These are phyloP conservation scores for Monosporascus sp. DNA, from an alignment of 2,329 filamentous ascomycete species.

Conservation along the genomic window DNA sequence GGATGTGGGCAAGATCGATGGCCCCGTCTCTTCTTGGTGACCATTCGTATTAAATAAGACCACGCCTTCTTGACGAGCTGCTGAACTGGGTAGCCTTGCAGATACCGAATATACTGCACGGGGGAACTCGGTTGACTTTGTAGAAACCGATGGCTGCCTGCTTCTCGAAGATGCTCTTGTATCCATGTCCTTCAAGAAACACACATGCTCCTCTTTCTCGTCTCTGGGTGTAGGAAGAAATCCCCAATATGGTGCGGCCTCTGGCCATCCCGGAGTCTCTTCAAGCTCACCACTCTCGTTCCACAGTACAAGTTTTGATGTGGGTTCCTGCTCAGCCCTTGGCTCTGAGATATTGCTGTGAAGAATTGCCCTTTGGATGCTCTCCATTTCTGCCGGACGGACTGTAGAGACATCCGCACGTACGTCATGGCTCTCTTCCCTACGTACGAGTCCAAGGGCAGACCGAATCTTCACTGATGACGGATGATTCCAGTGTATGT, in stretches of 20 bases:
- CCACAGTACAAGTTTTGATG: slow-evolving; percentile 1
- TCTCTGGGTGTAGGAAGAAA: slow-evolving; percentile 15
- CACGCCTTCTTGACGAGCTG: slow-evolving; percentile 8
- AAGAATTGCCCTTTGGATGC: not conserved
- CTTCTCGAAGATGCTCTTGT: not conserved
- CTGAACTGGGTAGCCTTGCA: too few relatives aligned
- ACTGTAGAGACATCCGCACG: slow-evolving; percentile 16
- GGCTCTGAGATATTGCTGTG: not conserved
- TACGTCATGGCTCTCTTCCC: slow-evolving; percentile 6
- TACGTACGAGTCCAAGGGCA: slow-evolving; percentile 3
- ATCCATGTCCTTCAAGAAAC: not conserved
- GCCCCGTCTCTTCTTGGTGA: slow-evolving; percentile 3
- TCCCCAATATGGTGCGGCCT: slow-evolving; percentile 19
- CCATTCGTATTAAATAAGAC: slow-evolving; percentile 4
- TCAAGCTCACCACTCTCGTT: not conserved
- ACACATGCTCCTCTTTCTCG: slow-evolving; percentile 2
- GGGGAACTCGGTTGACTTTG: not conserved
- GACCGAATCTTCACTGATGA: slow-evolving; percentile 14
- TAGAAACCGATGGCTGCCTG: not conserved
- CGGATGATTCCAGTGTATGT: slow-evolving; percentile 9
- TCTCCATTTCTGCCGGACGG: slow-evolving; percentile 8
- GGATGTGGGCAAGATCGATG: slow-evolving; percentile 6
- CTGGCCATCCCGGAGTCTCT: slow-evolving; percentile 5
- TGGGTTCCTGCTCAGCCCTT: slow-evolving; percentile 4
- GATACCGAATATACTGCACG: too few relatives aligned